Base-by-base conservation (phyloP, 441 rosid species). In the Bocquillonia castaneifolia region DNA sequence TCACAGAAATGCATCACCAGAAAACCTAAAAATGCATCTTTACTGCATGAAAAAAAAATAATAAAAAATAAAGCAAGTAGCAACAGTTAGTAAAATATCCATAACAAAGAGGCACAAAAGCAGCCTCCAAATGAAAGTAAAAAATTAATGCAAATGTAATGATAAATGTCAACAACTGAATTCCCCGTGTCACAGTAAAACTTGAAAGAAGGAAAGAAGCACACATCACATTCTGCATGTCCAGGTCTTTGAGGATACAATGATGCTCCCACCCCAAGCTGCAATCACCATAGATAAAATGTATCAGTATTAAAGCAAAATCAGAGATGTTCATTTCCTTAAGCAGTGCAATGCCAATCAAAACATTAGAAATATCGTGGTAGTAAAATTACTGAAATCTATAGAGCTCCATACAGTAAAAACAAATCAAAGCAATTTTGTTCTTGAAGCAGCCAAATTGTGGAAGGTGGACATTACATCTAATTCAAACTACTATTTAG, bases 181-280 rank as follows among this genome's bases (percentile, higher is more conserved):
- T 20, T 36, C 52, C 72, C 36, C n/a, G 63, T 28, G 42, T 18
- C 42, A 40, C 23, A 67, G 14, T 36, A 31, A 39, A 28, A 55
- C 15, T 61, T 13, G 63, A 20, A 45, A 37, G 58, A 39, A 50
- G 54, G 45, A 66, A 51, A 69, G 69, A 72, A 74, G 64, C 93
- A 54, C 70, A 93, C 98, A 73, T 93, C 98, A 82, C 98, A 93
- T 79, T 91, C 98, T 73, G 80, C 36, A 77, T 88, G 92, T 68
- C 97, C 97, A 70, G 90, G 92, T 70, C 93, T 85, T 75, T 89
- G 98, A 66, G 98, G 97, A 66, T 88, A 91, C 39, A 80, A 36
- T 20, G 83, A 39, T 22, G 85, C 23, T 72, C 79, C 76, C 68
- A 79, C 66, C 61, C 83, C 93, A 67, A 88, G 70, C 98, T 93